Percentiles rank a stretch among this genome's conserved stretches.
Evolutionary conservation across 805 yeast species (phyloP).

Genomic region (Wickerhamomyces queroliae): DNA sequence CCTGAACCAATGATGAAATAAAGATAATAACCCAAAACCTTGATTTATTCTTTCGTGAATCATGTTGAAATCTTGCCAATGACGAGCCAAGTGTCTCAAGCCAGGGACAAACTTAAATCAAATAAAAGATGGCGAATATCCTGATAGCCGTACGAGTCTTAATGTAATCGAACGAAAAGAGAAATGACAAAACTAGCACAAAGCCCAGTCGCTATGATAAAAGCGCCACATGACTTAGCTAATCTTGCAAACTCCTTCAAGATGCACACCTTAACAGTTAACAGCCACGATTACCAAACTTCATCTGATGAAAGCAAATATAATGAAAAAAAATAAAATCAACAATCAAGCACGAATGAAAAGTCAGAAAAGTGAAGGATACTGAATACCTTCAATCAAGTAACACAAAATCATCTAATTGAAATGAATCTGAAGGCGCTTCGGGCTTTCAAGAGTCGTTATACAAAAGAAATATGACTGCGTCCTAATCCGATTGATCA

Average conservation of each 20-base stretch:
- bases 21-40: too few relatives aligned
- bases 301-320: not conserved
- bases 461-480: not conserved
- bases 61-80: too few relatives aligned
- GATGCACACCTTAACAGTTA: too few relatives aligned
- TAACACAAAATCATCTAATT: conserved; percentile 25
- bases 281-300: not conserved
- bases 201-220: conserved; percentile 20
- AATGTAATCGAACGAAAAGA: not conserved
- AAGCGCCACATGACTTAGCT: conserved; percentile 23
- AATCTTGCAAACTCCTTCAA: too few relatives aligned
- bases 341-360: not conserved
- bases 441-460: conserved; percentile 21
- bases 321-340: not conserved
- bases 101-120: not conserved
- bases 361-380: not conserved
- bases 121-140: not conserved
- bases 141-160: not conserved
- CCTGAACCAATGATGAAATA: too few relatives aligned
- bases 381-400: conserved; percentile 8
- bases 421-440: conserved; percentile 27
- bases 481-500: conserved; percentile 6
- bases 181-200: not conserved
- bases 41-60: too few relatives aligned
- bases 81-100: conserved; percentile 21